Conservation (phyloP, 345 rosid genomes). For the Trapa incisa region DNA sequence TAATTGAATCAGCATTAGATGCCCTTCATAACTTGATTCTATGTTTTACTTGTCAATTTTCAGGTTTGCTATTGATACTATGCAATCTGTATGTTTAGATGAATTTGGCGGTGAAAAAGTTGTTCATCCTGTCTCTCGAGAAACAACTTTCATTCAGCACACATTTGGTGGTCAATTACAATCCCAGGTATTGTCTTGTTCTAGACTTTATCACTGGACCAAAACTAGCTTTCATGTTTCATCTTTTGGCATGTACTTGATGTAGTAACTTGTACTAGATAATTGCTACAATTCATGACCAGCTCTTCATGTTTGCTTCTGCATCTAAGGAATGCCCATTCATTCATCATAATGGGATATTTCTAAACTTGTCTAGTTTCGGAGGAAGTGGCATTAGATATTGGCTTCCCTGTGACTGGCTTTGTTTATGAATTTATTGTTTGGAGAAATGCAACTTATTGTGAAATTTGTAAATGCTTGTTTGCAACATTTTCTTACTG, state of each 20-base stretch:
- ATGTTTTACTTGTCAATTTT: slow-evolving; percentile 7
- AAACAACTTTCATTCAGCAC: slow-evolving; percentile 86
- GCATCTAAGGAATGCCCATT: background rate
- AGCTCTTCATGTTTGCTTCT: background rate
- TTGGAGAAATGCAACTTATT: background rate
- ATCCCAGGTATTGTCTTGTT: slow-evolving; percentile 54
- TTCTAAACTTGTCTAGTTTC: background rate
- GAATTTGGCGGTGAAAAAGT: slow-evolving; percentile 90
- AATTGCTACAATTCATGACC: background rate
- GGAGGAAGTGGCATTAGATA: background rate
- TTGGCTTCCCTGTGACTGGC: background rate
- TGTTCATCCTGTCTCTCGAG: slow-evolving; percentile 55
- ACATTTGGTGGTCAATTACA: slow-evolving; percentile 89
- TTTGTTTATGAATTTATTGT: background rate
- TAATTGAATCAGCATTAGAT: background rate
- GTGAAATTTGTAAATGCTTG: background rate
- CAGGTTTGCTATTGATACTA: slow-evolving; percentile 84
- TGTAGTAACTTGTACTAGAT: background rate
- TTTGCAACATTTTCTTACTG: background rate
- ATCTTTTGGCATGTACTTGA: background rate
- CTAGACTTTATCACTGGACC: background rate
- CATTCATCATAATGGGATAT: background rate
- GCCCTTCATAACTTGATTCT: background rate
- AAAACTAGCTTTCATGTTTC: background rate
- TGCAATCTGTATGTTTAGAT: slow-evolving; percentile 92